Evolutionary conservation across 768 basidiomycete species (phyloP), one percentile per base, ranked within the genome.

Genomic region (Hygrophoropsis aurantiaca): DNA sequence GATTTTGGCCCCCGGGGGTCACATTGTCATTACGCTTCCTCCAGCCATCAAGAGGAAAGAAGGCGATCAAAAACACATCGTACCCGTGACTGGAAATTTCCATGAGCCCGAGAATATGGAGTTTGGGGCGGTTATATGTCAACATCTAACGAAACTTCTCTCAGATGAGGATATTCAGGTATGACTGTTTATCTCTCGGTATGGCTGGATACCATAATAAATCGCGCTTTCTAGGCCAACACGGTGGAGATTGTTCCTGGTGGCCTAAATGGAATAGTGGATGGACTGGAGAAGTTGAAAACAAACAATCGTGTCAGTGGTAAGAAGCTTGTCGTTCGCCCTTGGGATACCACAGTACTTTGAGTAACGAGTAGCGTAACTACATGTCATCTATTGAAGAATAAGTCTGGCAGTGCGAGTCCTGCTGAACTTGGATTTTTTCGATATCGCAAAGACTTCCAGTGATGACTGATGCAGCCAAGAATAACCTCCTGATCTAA

Each of bases 321-420:
- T 4, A 42, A 47, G 27, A 66, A 66, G 52, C 57, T 66, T 7
- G 51, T 66, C 21, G 60, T 46, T 4, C 47, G 40, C 24, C 59
- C 55, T 38, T 56, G 57, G 11, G 73, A 74, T 32, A 68, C 67
- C 20, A n/a, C n/a, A n/a, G n/a, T n/a, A n/a, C n/a, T n/a, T n/a
- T n/a, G n/a, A n/a, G n/a, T n/a, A n/a, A n/a, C n/a, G n/a, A n/a
- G n/a, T n/a, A n/a, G n/a, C n/a, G n/a, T n/a, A n/a, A n/a, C n/a
- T n/a, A n/a, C n/a, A n/a, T n/a, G n/a, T n/a, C n/a, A n/a, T n/a
- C n/a, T n/a, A n/a, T n/a, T n/a, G n/a, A n/a, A n/a, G n/a, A n/a
- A n/a, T n/a, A n/a, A n/a, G n/a, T n/a, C n/a, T n/a, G n/a, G n/a
- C n/a, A n/a, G n/a, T n/a, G n/a, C n/a, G n/a, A n/a, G n/a, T n/a